These are phyloP conservation scores for Phytophthora sp. DNA, from an alignment of 352 stramenopile species.

Conservation along the genomic window DNA sequence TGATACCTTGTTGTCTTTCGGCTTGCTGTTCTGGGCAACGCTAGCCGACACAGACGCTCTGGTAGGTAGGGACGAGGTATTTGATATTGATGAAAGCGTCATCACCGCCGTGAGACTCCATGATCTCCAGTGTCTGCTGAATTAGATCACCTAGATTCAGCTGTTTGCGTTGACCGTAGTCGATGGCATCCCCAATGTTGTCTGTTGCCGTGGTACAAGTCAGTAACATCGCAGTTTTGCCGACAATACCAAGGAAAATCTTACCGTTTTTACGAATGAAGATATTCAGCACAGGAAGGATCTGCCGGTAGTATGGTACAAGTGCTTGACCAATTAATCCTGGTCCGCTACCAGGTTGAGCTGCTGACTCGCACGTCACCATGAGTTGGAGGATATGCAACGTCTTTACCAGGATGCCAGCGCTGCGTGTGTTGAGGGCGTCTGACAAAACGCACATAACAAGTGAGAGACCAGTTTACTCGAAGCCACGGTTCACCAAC, in stretches of 20 bases:
- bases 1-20: too few relatives aligned
- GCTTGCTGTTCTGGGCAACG: background rate
- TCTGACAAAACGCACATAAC: constrained; percentile 42
- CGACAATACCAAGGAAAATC: background rate
- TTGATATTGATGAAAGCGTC: constrained; percentile 99
- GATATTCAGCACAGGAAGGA: constrained; percentile 97
- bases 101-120: constrained; percentile 96
- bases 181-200: constrained; percentile 96
- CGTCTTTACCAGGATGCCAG: constrained; percentile 96
- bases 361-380: constrained; percentile 92
- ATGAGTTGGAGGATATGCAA: constrained; percentile 97
- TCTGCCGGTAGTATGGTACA: constrained; percentile 98
- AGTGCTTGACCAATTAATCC: constrained; percentile 95
- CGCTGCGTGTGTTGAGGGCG: constrained; percentile 93
- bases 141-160: constrained; percentile 97
- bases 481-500: background rate
- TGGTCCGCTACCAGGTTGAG: constrained; percentile 75
- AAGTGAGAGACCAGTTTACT: background rate
- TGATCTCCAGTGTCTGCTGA: constrained; percentile 96
- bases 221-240: background rate
- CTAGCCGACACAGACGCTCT: constrained; percentile 89
- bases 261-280: constrained; percentile 96
- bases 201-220: constrained; percentile 46
- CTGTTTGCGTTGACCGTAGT: constrained; percentile 96
- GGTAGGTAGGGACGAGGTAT: constrained; percentile 97